Evolutionary conservation across 306 rosid genomes (phyloP), one percentile per base, ranked within the genome.

Genomic region (Betula pendula): DNA sequence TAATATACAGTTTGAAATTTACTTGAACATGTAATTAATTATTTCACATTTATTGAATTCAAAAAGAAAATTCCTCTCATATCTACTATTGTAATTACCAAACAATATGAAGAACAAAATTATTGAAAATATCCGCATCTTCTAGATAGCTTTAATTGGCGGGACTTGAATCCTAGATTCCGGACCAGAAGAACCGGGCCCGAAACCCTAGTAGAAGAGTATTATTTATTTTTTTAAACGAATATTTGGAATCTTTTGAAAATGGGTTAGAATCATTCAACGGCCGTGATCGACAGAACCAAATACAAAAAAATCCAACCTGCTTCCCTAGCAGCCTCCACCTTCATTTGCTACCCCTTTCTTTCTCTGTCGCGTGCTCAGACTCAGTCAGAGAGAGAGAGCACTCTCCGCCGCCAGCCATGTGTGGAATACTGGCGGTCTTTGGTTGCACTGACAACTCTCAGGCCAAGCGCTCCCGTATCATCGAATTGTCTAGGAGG

Each of bases 381-480:
- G 50, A 70, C 58, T 51, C 24, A 20, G 17, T 62, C 74, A 67
- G 31, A 52, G 68, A 16, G 62, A 58, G 70, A 43, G 17, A 70
- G 67, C 13, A 44, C n/a, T 13, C 44, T 4, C 67, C 42, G 24
- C 62, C 62, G 90, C 86, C 89, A 65, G 87, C 86, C 97, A 95
- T 95, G 99, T 95, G 99, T 72, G 99, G 99, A 40, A 95, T 95
- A 70, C 93, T 95, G 58, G 97, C 99, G 24, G 97, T 95, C 24
- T 77, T 95, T 17, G 97, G 97, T 49, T 91, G 93, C 86, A 79
- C 75, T 14, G 99, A 95, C 69, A 79, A 77, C 81, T 89, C 96
- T 82, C 97, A 88, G 74, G 87, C 96, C 55, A 92, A 90, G 85
- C 96, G 97, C 50, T 80, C 97, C 33, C 96, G 97, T 17, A 95